Conservation (phyloP, 2,329 filamentous ascomycete species). For the Cercospora zeae-maydis region DNA sequence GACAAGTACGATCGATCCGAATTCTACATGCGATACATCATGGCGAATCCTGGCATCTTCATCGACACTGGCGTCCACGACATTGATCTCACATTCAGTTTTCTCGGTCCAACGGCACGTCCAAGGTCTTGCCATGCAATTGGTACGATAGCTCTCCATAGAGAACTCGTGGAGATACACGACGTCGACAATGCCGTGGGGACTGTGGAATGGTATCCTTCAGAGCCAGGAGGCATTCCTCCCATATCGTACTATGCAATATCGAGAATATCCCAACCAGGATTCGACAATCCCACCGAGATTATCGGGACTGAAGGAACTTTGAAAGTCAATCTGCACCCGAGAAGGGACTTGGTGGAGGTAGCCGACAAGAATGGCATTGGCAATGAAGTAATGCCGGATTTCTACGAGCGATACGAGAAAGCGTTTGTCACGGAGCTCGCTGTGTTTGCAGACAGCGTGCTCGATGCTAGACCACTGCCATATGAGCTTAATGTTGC, state of each 20-base stretch:
- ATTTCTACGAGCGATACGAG: constrained; percentile 43
- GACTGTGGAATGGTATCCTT: constrained; percentile 39
- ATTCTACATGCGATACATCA: constrained; percentile 44
- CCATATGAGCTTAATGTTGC: constrained; percentile 39
- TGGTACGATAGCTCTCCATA: constrained; percentile 38
- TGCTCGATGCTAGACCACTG: constrained; percentile 38
- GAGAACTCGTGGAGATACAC: constrained; percentile 38
- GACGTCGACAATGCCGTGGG: constrained; percentile 46
- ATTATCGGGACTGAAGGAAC: constrained; percentile 41
- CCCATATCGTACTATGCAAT: constrained; percentile 44
- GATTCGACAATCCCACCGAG: constrained; percentile 44
- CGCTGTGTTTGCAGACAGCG: constrained; percentile 39
- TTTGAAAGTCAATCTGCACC: constrained; percentile 35
- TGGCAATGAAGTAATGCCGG: constrained; percentile 38
- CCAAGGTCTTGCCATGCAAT: constrained; percentile 40
- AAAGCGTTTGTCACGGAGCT: constrained; percentile 43
- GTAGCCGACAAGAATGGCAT: constrained; percentile 37
- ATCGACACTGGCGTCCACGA: constrained; percentile 46
- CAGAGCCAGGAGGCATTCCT: constrained; percentile 30
- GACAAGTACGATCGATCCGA: constrained; percentile 41
- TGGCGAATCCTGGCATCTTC: constrained; percentile 44
- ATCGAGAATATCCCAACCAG: constrained; percentile 42
- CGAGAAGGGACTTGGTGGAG: constrained; percentile 35
- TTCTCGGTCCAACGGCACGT: constrained; percentile 38
- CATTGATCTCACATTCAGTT: constrained; percentile 45